Base-by-base conservation (phyloP, 2,329 filamentous ascomycete species). In the Epichloe glyceriae region DNA sequence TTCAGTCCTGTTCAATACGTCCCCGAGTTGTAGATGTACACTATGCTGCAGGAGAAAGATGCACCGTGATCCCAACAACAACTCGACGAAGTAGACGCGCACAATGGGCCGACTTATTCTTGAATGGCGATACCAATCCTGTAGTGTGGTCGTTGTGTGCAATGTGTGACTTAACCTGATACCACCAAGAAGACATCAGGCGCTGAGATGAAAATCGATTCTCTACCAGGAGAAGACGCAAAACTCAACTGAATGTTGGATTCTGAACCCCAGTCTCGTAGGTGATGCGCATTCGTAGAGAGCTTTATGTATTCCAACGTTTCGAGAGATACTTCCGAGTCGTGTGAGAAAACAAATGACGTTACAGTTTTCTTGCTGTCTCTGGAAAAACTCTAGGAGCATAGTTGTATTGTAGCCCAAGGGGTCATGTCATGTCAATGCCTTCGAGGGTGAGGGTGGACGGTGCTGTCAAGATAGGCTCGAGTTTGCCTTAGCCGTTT, bases 41-140 rank as follows among this genome's bases (percentile, higher is more conserved):
- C 37, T 4, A 12, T 33, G 12, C n/a, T 40, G 11, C n/a, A 40
- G 38, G 15, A 2, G 38, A 40, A 39, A 39, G 10, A n/a, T 11
- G 38, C 38, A 39, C 11, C 17, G 17, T 40, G 38, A 30, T 11
- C 8, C 26, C 26, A 11, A 30, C 26, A 30, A 30, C 26, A 30
- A 4, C 8, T 30, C 26, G 26, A 30, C 26, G 8, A 30, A 3
- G 26, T 30, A 30, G 26, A 30, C 26, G 26, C 26, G 26, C 26
- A 30, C 14, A 45, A n/a, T 17, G 19, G 30, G 34, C 43, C 43
- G 15, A 46, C 62, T 69, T 66, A 68, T 72, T 71, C 67, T 73
- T 71, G 70, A 71, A 73, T 70, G 74, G 69, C 69, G 73, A 72
- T 44, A 30, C 74, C 43, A n/a, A 73, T 76, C 78, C 72, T 79